These are phyloP conservation scores for Cadophora sp. DNA, from an alignment of 2,329 filamentous ascomycete genomes.

Conservation along the genomic window DNA sequence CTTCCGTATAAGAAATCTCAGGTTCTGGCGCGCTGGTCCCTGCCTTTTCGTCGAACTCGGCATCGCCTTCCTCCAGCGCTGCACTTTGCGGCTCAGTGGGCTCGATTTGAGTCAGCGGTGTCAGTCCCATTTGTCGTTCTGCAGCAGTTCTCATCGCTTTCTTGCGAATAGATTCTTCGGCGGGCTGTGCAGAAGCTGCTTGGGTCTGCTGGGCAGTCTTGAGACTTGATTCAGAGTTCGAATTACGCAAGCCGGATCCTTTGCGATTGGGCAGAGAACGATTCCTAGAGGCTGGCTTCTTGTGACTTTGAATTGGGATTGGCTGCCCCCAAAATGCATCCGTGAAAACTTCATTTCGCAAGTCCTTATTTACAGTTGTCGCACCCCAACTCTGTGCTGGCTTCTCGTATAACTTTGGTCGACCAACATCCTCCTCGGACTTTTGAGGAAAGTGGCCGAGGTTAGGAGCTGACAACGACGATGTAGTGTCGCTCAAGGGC, in stretches of 20 bases:
- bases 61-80: conserved; percentile 41
- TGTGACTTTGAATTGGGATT: conserved; percentile 80
- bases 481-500: conserved; percentile 34
- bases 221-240: conserved; percentile 44
- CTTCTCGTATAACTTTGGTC: conserved; percentile 59
- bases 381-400: conserved; percentile 82
- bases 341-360: conserved; percentile 90
- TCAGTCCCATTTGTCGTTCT: conserved; percentile 31
- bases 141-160: conserved; percentile 41
- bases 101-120: conserved; percentile 25
- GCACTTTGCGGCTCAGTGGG: conserved; percentile 18
- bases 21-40: conserved; percentile 71
- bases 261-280: conserved; percentile 64
- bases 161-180: conserved; percentile 49
- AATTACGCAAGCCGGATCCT: conserved; percentile 46
- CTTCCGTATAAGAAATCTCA: conserved; percentile 49
- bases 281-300: conserved; percentile 67
- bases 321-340: conserved; percentile 89
- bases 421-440: conserved; percentile 15
- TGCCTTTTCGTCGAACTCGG: conserved; percentile 52
- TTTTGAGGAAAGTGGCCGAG: conserved; percentile 27
- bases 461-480: conserved; percentile 45
- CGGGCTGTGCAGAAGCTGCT: conserved; percentile 45
- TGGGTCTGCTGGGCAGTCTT: conserved; percentile 36
- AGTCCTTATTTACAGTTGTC: conserved; percentile 85